A percentile compares a stretch with the other conserved stretches of the same genome.
Conservation (phyloP, 306 rosid genomes). For the Albizia julibrissin region DNA sequence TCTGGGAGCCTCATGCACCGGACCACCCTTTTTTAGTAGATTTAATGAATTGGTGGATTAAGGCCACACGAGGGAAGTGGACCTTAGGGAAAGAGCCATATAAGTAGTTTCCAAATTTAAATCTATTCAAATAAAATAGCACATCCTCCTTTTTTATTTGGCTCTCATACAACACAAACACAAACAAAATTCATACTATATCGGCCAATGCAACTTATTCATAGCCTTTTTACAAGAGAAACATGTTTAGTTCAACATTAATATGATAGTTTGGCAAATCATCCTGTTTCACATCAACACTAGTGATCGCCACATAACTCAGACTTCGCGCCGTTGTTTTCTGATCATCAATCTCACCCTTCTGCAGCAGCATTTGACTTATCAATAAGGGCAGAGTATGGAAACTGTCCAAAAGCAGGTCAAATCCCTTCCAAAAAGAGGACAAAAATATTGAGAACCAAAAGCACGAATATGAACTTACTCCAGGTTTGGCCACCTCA, state of each 20-base stretch:
- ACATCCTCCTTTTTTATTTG: background rate
- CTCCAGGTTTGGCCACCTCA: conserved; percentile 5
- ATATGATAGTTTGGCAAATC: background rate
- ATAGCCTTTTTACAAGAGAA: background rate
- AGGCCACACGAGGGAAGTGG: too few species aligned
- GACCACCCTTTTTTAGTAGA: too few species aligned
- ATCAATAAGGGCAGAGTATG: background rate
- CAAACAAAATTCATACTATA: background rate
- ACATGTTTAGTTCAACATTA: background rate
- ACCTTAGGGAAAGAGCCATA: background rate
- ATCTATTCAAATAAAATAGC: background rate
- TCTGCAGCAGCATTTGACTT: conserved; percentile 25
- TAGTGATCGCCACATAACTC: background rate
- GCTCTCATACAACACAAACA: background rate
- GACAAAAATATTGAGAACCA: background rate
- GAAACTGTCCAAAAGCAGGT: background rate
- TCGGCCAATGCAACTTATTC: background rate
- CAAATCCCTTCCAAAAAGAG: conserved; percentile 5
- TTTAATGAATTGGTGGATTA: too few species aligned
- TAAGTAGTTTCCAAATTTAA: background rate
- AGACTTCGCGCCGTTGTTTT: background rate
- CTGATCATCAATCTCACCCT: conserved; percentile 24
- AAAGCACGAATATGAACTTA: background rate
- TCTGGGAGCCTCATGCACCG: too few species aligned
- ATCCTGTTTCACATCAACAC: background rate